phyloP scores from a whole-genome alignment of 768 basidiomycete genomes.

The Boletus sp. region DNA sequence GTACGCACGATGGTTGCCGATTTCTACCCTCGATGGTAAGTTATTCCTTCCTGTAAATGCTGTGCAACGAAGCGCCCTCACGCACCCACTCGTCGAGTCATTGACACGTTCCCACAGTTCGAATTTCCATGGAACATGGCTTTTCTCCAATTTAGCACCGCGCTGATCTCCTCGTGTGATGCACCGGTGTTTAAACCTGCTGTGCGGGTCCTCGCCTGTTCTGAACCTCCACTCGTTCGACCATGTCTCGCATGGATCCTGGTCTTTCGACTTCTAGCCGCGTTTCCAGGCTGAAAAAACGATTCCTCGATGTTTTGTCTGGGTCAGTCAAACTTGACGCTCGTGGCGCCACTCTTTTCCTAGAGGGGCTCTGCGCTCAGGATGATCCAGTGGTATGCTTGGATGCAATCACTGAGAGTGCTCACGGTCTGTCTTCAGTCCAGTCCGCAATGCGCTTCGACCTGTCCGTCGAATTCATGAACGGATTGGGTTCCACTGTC shows the following conservation, averaged over 20 bases:
- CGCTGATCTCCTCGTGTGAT: background rate
- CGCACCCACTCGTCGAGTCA: background rate
- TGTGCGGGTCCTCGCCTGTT: background rate
- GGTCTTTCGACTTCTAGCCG: background rate
- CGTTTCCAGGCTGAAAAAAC: constrained; percentile 28
- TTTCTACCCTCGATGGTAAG: no score
- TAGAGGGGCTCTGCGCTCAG: constrained; percentile 47
- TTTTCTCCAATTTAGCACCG: background rate
- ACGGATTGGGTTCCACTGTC: no score
- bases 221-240: background rate
- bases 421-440: no score
- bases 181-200: background rate
- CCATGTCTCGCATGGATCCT: constrained; percentile 1
- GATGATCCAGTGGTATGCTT: no score
- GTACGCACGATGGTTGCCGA: background rate
- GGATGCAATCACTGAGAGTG: no score
- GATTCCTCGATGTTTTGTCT: constrained; percentile 31
- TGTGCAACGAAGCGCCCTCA: no score
- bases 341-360: constrained; percentile 31
- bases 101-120: background rate
- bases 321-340: constrained; percentile 28
- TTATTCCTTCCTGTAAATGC: background rate
- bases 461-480: no score
- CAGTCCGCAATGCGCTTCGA: no score
- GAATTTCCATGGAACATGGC: background rate